A percentile compares a stretch with the other conserved stretches of the same genome.
Conservation (phyloP, 2,329 filamentous ascomycete genomes). For the Teratosphaeria destructans region DNA sequence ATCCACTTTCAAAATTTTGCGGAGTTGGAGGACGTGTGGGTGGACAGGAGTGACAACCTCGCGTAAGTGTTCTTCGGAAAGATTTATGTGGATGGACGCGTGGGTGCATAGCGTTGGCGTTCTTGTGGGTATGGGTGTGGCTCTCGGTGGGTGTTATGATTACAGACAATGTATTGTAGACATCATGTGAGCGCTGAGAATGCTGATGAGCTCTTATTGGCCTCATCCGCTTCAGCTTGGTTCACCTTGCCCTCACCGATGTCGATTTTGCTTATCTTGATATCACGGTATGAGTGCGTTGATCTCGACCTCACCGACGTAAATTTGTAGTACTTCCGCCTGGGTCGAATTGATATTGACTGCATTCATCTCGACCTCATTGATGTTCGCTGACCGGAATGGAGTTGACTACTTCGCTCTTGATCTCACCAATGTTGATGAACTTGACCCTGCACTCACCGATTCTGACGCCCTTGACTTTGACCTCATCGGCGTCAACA, state of each 20-base stretch:
- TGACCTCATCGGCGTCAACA: neutral
- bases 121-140: neutral
- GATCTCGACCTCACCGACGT: neutral
- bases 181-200: neutral
- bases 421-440: neutral
- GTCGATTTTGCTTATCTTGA: neutral
- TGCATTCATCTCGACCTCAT: neutral
- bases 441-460: neutral
- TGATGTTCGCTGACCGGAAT: neutral
- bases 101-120: neutral
- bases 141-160: neutral
- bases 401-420: neutral
- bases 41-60: constrained; percentile 87
- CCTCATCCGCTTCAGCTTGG: neutral
- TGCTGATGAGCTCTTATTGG: neutral
- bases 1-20: constrained; percentile 97
- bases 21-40: constrained; percentile 93
- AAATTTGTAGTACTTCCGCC: neutral
- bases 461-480: neutral
- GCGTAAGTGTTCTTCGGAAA: constrained; percentile 43
- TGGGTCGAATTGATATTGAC: neutral
- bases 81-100: neutral
- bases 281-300: neutral
- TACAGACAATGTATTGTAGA: neutral
- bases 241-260: neutral